Evolutionary conservation across 2,329 filamentous ascomycete species (phyloP).

Genomic region (Ambrosiella xylebori): DNA sequence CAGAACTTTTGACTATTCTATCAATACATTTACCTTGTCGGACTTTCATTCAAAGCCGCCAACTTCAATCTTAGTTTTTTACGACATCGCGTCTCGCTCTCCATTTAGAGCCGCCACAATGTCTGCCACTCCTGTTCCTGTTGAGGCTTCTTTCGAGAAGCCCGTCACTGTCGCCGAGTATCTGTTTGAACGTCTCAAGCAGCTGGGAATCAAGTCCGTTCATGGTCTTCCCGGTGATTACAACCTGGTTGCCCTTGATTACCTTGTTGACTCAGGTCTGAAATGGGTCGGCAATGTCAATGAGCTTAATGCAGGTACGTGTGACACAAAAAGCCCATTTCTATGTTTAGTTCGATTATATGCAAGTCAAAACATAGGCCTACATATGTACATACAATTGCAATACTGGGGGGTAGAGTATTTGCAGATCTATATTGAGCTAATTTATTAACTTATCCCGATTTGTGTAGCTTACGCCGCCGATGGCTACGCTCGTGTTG

Average conservation of each 20-base stretch:
- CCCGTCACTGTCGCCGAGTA: slow-evolving; percentile 49
- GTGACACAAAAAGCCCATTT: not conserved
- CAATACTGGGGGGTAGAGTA: too few species aligned
- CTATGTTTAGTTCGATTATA: not conserved
- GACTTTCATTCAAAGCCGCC: too few species aligned
- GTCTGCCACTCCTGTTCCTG: not conserved
- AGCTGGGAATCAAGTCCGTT: slow-evolving; percentile 46
- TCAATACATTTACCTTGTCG: too few species aligned
- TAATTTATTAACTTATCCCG: slow-evolving; percentile 14
- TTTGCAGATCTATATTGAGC: too few species aligned
- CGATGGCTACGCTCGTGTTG: slow-evolving; percentile 63
- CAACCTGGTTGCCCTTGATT: slow-evolving; percentile 53
- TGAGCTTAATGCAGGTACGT: slow-evolving; percentile 52
- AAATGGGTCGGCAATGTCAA: slow-evolving; percentile 55
- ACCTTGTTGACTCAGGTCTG: slow-evolving; percentile 39
- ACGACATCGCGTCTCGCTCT: too few species aligned
- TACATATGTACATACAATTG: too few species aligned
- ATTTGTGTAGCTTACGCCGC: slow-evolving; percentile 46
- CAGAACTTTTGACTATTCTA: too few species aligned
- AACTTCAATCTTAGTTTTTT: too few species aligned
- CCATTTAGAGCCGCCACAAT: not conserved
- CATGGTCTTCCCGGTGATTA: slow-evolving; percentile 59
- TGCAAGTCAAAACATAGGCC: too few species aligned
- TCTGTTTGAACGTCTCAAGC: slow-evolving; percentile 45
- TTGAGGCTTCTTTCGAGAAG: slow-evolving; percentile 22